Conservation (phyloP, 805 yeast genomes). For the Torulaspora gathmanii region DNA sequence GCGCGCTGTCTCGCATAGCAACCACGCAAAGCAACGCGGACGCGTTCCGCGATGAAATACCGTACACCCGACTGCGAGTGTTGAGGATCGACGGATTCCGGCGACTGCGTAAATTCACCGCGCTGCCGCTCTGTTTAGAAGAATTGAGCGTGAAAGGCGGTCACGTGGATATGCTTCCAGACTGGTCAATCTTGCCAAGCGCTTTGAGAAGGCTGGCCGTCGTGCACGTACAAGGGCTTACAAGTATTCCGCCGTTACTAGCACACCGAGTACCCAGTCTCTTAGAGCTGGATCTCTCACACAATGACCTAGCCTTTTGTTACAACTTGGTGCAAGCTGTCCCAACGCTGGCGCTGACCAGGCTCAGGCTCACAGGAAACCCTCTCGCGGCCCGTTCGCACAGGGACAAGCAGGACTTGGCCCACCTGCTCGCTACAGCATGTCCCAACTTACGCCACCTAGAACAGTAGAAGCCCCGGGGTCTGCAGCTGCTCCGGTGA, state of each 20-base stretch:
- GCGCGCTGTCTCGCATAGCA: constrained; percentile 3
- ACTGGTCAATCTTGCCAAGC: constrained; percentile 13
- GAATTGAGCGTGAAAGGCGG: constrained; percentile 10
- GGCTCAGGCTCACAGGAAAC: constrained; percentile 17
- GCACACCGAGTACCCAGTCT: constrained; percentile 14
- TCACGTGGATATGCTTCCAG: constrained; percentile 7
- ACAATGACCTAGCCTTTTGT: constrained; percentile 17
- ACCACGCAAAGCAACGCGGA: not conserved
- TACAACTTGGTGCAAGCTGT: constrained; percentile 13
- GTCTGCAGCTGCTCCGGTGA: too few species aligned
- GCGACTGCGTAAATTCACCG: constrained; percentile 9
- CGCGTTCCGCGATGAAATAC: constrained; percentile 1
- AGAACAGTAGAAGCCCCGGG: not conserved
- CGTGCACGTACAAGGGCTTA: constrained; percentile 11
- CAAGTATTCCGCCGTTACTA: constrained; percentile 13
- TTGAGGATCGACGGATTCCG: constrained; percentile 8
- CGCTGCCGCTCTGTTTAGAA: constrained; percentile 12
- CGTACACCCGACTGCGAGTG: constrained; percentile 11
- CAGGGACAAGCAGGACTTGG: not conserved
- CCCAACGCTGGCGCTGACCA: constrained; percentile 15
- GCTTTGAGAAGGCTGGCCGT: constrained; percentile 12
- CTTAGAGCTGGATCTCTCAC: constrained; percentile 17
- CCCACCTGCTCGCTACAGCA: constrained; percentile 5
- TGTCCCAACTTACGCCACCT: constrained; percentile 7
- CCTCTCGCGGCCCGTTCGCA: constrained; percentile 10